Percentiles rank a stretch among this genome's conserved stretches.
phyloP scores from a whole-genome alignment of 352 stramenopile genomes.

The Thraustochytrium sp. region DNA sequence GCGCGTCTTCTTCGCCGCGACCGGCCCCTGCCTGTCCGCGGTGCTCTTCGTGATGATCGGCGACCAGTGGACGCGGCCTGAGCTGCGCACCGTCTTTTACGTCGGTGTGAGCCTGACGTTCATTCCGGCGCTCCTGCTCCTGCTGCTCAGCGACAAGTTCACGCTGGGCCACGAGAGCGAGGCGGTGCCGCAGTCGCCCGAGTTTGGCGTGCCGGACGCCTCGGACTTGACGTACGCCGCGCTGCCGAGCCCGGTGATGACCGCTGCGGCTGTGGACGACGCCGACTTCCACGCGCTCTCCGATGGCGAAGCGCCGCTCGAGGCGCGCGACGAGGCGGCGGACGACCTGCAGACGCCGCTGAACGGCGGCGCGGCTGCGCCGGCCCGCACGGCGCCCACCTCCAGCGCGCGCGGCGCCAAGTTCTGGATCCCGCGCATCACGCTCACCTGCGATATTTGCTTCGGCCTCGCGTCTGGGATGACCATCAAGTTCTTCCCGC shows the following conservation, averaged over 20 bases:
- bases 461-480: slow-evolving; percentile 54
- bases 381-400: not conserved
- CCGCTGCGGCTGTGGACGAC: no score
- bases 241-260: slow-evolving; percentile 6
- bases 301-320: not conserved
- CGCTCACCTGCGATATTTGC: slow-evolving; percentile 46
- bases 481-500: slow-evolving; percentile 63
- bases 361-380: slow-evolving; percentile 37
- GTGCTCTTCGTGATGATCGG: slow-evolving; percentile 54
- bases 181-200: not conserved
- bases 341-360: not conserved
- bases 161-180: slow-evolving; percentile 51
- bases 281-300: not conserved
- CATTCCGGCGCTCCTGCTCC: slow-evolving; percentile 51
- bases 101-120: slow-evolving; percentile 53
- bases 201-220: not conserved
- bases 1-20: slow-evolving; percentile 46
- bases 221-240: slow-evolving; percentile 6
- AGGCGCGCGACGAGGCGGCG: not conserved
- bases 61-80: slow-evolving; percentile 52
- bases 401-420: not conserved
- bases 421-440: slow-evolving; percentile 14
- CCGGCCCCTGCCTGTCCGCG: slow-evolving; percentile 55
- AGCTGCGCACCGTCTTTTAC: slow-evolving; percentile 53
- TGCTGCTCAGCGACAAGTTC: slow-evolving; percentile 57